Evolutionary conservation across 1,284 basidiomycete genomes (phyloP).

Genomic region (Moniliella sp.): DNA sequence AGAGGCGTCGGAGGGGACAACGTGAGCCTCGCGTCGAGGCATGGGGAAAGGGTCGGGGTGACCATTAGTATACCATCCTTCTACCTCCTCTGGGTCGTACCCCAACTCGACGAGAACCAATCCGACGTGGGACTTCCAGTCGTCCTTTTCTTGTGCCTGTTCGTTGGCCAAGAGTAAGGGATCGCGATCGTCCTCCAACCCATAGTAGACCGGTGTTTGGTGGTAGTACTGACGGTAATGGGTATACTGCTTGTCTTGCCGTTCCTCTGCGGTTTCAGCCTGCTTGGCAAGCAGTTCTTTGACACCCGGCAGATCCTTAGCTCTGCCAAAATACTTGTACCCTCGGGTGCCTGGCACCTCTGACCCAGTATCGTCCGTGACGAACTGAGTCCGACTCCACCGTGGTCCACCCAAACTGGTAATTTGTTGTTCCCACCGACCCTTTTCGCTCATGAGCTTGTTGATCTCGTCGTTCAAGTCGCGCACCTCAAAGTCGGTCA

Average conservation of each 20-base stretch:
- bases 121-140: conserved; percentile 54
- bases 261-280: conserved; percentile 51
- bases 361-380: conserved; percentile 71
- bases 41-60: too few species aligned
- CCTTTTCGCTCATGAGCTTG: conserved; percentile 75
- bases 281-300: conserved; percentile 71
- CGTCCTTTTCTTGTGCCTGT: conserved; percentile 15
- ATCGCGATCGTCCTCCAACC: conserved; percentile 68
- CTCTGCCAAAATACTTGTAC: conserved; percentile 97
- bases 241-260: conserved; percentile 48
- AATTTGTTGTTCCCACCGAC: conserved; percentile 94
- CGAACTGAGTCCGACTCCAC: too few species aligned
- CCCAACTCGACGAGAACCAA: conserved; percentile 32
- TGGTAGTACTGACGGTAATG: conserved; percentile 73
- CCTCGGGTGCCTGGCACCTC: conserved; percentile 91
- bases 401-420: conserved; percentile 71
- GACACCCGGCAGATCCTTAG: conserved; percentile 84
- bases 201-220: conserved; percentile 70
- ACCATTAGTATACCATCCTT: too few species aligned
- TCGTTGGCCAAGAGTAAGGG: conserved; percentile 41
- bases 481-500: conserved; percentile 86
- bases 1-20: background rate
- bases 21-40: conserved; percentile 1
- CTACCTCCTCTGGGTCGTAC: background rate
- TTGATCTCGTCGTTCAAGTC: conserved; percentile 97